phyloP scores from a whole-genome alignment of 2,329 filamentous ascomycete genomes.

The Intubia oerlemansii region DNA sequence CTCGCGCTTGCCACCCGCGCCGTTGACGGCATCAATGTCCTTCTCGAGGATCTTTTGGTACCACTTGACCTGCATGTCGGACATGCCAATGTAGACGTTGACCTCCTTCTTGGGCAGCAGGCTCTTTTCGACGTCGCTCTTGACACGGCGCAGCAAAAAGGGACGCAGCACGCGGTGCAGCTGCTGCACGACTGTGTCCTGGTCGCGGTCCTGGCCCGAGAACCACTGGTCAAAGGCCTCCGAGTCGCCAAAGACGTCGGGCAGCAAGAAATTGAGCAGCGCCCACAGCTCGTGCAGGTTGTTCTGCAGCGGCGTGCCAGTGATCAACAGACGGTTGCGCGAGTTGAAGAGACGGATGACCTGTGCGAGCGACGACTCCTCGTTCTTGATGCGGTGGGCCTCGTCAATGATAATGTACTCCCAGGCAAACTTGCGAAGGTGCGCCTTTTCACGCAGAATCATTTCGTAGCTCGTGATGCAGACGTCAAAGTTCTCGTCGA shows the following conservation, averaged over 20 bases:
- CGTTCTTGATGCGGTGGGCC: slow-evolving; percentile 96
- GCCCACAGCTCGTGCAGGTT: slow-evolving; percentile 97
- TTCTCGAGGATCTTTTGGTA: slow-evolving; percentile 98
- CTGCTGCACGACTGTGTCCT: slow-evolving; percentile 90
- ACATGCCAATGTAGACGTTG: slow-evolving; percentile 95
- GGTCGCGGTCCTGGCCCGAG: slow-evolving; percentile 70
- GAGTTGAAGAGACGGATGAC: slow-evolving; percentile 95
- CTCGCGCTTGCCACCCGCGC: slow-evolving; percentile 85
- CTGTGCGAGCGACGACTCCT: slow-evolving; percentile 88
- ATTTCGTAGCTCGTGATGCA: slow-evolving; percentile 99
- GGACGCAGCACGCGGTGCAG: slow-evolving; percentile 82
- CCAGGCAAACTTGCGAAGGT: slow-evolving; percentile 96
- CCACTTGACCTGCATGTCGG: slow-evolving; percentile 98
- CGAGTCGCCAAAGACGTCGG: slow-evolving; percentile 90
- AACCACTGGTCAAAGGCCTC: slow-evolving; percentile 99
- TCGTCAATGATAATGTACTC: slow-evolving; percentile 99
- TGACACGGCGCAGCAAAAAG: slow-evolving; percentile 87
- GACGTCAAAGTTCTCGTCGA: slow-evolving; percentile 90
- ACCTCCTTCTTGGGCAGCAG: slow-evolving; percentile 92
- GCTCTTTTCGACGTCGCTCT: slow-evolving; percentile 96
- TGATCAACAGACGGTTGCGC: slow-evolving; percentile 84
- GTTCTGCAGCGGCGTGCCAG: slow-evolving; percentile 90
- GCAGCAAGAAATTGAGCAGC: slow-evolving; percentile 88
- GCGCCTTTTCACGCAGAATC: slow-evolving; percentile 85
- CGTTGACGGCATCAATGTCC: slow-evolving; percentile 96